Evolutionary conservation across 345 rosid species (phyloP).

Genomic region (Eucalyptus urophylla): DNA sequence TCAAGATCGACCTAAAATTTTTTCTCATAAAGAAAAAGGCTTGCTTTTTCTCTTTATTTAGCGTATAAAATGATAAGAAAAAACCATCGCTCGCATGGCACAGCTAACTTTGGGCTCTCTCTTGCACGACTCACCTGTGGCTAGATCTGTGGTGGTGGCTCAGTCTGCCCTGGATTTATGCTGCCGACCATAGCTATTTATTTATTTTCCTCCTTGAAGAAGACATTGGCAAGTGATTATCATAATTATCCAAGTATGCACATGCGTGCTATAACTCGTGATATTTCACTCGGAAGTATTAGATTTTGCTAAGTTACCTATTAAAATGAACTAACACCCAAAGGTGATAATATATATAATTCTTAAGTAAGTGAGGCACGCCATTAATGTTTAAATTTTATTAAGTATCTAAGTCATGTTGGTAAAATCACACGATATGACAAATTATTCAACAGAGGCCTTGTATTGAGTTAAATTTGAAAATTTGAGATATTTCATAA

Average conservation of each 20-base stretch:
- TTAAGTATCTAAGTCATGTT: rapidly evolving
- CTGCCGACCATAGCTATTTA: neutral
- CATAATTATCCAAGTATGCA: too few relatives aligned
- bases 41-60: neutral
- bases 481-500: neutral
- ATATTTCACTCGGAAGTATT: rapidly evolving
- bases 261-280: rapidly evolving
- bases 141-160: too few relatives aligned
- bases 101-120: too few relatives aligned
- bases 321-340: neutral
- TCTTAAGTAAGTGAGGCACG: neutral
- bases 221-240: too few relatives aligned
- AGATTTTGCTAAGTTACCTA: rapidly evolving
- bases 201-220: too few relatives aligned
- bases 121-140: too few relatives aligned
- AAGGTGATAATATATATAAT: neutral
- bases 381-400: neutral
- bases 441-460: rapidly evolving
- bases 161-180: too few relatives aligned
- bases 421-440: neutral
- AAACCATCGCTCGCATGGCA: neutral
- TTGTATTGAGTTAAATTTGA: neutral
- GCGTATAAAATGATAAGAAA: neutral
- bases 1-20: neutral
- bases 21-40: neutral